phyloP scores from a whole-genome alignment of 2,329 filamentous ascomycete species.

The Sporothrix variecibatus region DNA sequence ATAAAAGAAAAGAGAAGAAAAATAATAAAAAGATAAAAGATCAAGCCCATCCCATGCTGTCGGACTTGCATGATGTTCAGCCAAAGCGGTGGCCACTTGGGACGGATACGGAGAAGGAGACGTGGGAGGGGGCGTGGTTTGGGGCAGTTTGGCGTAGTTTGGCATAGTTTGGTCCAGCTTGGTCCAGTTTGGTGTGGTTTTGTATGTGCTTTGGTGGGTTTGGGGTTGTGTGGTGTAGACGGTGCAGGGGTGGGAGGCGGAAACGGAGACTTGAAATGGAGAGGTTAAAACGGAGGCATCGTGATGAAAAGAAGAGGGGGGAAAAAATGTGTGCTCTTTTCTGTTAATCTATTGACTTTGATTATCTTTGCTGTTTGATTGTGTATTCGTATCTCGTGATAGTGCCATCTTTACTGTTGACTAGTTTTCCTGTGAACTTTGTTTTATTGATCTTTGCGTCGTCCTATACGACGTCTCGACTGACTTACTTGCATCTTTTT shows the following conservation, averaged over 20 bases:
- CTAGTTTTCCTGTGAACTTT: too few species aligned
- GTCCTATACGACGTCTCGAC: too few species aligned
- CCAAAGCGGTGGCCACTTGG: slow-evolving; percentile 42
- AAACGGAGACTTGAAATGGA: not conserved
- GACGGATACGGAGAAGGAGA: slow-evolving; percentile 26
- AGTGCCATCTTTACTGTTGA: not conserved
- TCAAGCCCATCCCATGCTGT: slow-evolving; percentile 33
- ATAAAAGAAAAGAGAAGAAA: not conserved
- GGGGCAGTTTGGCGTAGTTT: not conserved
- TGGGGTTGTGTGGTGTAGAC: not conserved
- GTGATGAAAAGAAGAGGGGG: not conserved
- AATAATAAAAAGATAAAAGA: not conserved
- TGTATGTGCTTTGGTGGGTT: too few species aligned
- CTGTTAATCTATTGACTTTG: not conserved
- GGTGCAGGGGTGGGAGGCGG: not conserved
- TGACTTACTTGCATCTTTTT: not conserved
- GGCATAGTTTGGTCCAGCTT: not conserved
- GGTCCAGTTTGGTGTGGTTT: not conserved
- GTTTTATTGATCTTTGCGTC: too few species aligned
- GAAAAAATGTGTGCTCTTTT: not conserved
- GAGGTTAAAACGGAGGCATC: not conserved
- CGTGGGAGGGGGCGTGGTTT: not conserved
- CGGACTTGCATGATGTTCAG: slow-evolving; percentile 39
- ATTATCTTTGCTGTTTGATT: not conserved
- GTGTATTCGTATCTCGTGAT: not conserved